A percentile compares a stretch with the other conserved stretches of the same genome.
Evolutionary conservation across 2,329 filamentous ascomycete genomes (phyloP).

Genomic region (Aureobasidium sp.): DNA sequence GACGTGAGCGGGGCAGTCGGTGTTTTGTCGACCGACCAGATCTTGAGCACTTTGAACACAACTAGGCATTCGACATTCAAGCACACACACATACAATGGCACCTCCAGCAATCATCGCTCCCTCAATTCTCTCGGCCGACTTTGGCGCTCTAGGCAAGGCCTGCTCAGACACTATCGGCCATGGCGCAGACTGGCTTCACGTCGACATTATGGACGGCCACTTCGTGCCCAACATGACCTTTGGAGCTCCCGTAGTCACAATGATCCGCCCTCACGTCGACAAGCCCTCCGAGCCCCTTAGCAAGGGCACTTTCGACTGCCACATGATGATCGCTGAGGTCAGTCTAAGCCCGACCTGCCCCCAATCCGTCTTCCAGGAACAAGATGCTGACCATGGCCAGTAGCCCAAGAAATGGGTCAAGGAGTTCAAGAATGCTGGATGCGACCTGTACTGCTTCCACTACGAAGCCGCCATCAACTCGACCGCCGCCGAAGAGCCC

Average conservation of each 20-base stretch:
- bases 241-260: constrained; percentile 88
- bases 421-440: constrained; percentile 85
- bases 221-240: constrained; percentile 97
- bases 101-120: constrained; percentile 87
- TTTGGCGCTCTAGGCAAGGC: constrained; percentile 82
- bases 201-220: constrained; percentile 98
- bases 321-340: constrained; percentile 99
- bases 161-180: constrained; percentile 75
- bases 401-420: constrained; percentile 96
- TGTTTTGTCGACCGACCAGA: background rate
- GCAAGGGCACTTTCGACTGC: constrained; percentile 93
- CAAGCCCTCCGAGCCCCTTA: constrained; percentile 58
- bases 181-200: constrained; percentile 88
- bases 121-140: constrained; percentile 96
- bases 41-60: background rate
- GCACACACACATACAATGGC: constrained; percentile 52
- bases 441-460: constrained; percentile 99
- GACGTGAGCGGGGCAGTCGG: constrained; percentile 6
- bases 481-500: constrained; percentile 74
- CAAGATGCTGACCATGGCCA: background rate
- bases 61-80: background rate
- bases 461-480: constrained; percentile 85
- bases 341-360: background rate
- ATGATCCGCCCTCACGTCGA: constrained; percentile 86
- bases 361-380: background rate